Percentiles rank a stretch among this genome's conserved stretches.
Conservation (phyloP, 257 asterid species). For the Solanum infundibuliforme region DNA sequence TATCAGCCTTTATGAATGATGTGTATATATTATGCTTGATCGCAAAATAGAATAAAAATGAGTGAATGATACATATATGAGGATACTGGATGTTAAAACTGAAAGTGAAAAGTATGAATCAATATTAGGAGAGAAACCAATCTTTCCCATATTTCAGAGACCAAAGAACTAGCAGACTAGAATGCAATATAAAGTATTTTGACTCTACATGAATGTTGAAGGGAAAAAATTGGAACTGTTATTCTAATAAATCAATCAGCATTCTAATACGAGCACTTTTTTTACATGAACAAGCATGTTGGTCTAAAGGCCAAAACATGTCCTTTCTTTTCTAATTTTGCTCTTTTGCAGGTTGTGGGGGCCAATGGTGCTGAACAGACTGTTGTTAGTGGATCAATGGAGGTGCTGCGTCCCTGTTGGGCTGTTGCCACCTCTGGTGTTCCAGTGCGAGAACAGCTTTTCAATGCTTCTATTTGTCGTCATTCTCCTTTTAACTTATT, state of each 20-base stretch:
- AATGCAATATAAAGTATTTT: not conserved
- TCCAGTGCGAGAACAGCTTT: constrained; percentile 88
- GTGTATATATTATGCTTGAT: not conserved
- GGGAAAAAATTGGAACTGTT: not conserved
- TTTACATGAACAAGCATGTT: not conserved
- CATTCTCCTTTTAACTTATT: constrained; percentile 78
- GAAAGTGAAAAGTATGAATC: not conserved
- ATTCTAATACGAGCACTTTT: not conserved
- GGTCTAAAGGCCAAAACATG: not conserved
- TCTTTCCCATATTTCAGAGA: not conserved
- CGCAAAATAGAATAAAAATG: not conserved
- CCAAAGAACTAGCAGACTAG: not conserved
- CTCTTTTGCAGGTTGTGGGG: constrained; percentile 63
- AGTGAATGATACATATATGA: not conserved
- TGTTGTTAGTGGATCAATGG: constrained; percentile 92
- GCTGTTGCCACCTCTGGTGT: constrained; percentile 98
- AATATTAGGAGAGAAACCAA: not conserved
- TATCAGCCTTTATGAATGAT: not conserved
- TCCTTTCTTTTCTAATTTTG: not conserved
- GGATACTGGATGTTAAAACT: not conserved
- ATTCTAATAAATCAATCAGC: not conserved
- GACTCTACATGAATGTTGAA: not conserved
- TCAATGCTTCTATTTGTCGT: constrained; percentile 95
- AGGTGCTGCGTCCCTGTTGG: constrained; percentile 95
- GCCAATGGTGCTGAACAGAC: constrained; percentile 95